Evolutionary conservation across 805 yeast species (phyloP).

Genomic region (Metschnikowia rubicola): DNA sequence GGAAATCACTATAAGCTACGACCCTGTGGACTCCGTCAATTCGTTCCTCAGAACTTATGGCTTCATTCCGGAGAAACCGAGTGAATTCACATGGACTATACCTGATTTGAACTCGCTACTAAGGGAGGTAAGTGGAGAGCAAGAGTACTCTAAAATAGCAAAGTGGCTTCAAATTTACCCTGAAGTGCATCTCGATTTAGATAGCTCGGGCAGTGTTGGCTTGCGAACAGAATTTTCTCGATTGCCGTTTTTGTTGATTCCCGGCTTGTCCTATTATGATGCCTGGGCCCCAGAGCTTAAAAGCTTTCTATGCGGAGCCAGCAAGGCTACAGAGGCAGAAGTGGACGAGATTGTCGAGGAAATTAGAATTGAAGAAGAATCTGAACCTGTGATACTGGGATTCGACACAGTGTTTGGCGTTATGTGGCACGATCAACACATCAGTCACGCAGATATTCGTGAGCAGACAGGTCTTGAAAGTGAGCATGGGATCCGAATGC

Average conservation of each 20-base stretch:
- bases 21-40: slow-evolving; percentile 7
- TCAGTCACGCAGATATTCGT: slow-evolving; percentile 10
- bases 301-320: slow-evolving; percentile 10
- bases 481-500: not conserved
- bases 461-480: slow-evolving; percentile 9
- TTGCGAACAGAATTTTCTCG: slow-evolving; percentile 6
- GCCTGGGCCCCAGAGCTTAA: slow-evolving; percentile 11
- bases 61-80: slow-evolving; percentile 9
- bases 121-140: not conserved
- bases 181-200: slow-evolving; percentile 2
- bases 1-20: slow-evolving; percentile 17
- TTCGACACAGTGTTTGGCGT: slow-evolving; percentile 17
- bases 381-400: slow-evolving; percentile 3
- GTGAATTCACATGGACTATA: slow-evolving; percentile 7
- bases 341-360: slow-evolving; percentile 2
- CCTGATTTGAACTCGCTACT: slow-evolving; percentile 3
- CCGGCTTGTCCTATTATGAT: slow-evolving; percentile 13
- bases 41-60: slow-evolving; percentile 16
- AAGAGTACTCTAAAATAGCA: slow-evolving; percentile 10
- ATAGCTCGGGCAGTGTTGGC: not conserved
- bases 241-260: slow-evolving; percentile 15
- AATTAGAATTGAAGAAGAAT: slow-evolving; percentile 8
- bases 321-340: not conserved
- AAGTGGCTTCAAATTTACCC: slow-evolving; percentile 17
- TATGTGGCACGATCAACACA: slow-evolving; percentile 9